Evolutionary conservation across 768 basidiomycete genomes (phyloP), one percentile per base, ranked within the genome.

Genomic region (Termitomyces sp.): DNA sequence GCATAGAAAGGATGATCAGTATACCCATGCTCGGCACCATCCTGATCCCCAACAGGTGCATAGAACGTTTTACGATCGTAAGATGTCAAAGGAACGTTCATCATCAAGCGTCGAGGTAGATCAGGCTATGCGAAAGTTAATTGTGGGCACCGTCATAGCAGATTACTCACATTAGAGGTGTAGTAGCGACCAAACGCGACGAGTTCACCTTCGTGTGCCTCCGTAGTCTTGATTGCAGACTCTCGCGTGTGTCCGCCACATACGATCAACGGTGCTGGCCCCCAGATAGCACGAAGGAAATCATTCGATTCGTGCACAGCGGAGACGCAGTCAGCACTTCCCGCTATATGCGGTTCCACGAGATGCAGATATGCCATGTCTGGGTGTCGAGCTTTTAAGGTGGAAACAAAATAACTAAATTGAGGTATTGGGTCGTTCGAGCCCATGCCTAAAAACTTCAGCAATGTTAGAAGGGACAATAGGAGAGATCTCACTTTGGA

Each of bases 381-480:
- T 4, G 83, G 80, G 62, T 77, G 73, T 6, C 62, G 59, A 18
- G 67, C 56, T 35, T 68, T 69, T 26, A 87, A 57, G 35, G 75
- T 57, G 6, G 70, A 56, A 22, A 81, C 75, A 38, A 87, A 61
- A 66, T 86, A 75, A 0, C 72, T 60, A 70, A 82, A 88, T 8
- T 80, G 80, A 0, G 85, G 82, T 9, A 77, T 69, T 0, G 84
- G 85, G 56, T 87, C 75, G 0, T 64, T 60, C 80, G 82, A 81
- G 6, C 73, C 66, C 81, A 86, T 82, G 46, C 73, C 78, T 77
- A 26, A 33, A 18, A 42, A 13, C n/a, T 42, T 53, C 12, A 45
- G 10, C 33, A 6, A 20, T 35, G 16, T 24, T 46, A 18, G 4
- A 13, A 45, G 54, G 22, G 16, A 24, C 18, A 7, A 8, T 18